Evolutionary conservation across 352 stramenopile genomes (phyloP), one percentile per base, ranked within the genome.

Genomic region (Nothophytophthora sp.): DNA sequence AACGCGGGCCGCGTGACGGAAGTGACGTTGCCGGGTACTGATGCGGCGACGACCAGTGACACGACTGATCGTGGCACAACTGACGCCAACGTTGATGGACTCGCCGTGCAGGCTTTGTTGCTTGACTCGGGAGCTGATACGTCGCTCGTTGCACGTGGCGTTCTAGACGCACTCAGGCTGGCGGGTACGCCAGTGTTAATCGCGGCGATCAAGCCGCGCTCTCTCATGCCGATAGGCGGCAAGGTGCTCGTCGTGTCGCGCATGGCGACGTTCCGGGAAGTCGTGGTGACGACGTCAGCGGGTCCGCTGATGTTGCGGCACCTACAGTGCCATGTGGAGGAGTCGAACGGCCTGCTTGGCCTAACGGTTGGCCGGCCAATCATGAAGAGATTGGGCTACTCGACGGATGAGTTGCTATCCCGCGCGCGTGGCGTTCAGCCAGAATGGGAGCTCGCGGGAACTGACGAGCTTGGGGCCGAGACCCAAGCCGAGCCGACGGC

Each of bases 381-480:
- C 38, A 55, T 42, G 48, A 33, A 18, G 0, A 35, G 47, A 3
- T 22, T 55, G 2, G 48, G 37, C 0, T 55, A 55, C 28, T 44
- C 27, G 7, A 53, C 41, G 5, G 51, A 52, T 9, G n/a, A 29
- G 19, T 28, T 60, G 27, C 27, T 60, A 4, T 33, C 23, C 3
- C 9, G 16, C 0, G 35, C 35, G 3, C 13, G 42, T 13, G 27
- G 47, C n/a, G 18, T 16, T 4, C 35, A 25, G 4, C 15, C 34
- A 9, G 51, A 60, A 32, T 60, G 51, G 51, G 27, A 60, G 16
- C 18, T 53, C 9, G 18, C 33, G 5, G 16, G 8, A 2, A 20
- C 15, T 3, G 11, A 27, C 9, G 32, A 18, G n/a, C n/a, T n/a
- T n/a, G n/a, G n/a, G 23, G 13, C 35, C 3, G 5, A 23, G 0